phyloP scores from a whole-genome alignment of 2,329 filamentous ascomycete species.

The Curvularia sp. region DNA sequence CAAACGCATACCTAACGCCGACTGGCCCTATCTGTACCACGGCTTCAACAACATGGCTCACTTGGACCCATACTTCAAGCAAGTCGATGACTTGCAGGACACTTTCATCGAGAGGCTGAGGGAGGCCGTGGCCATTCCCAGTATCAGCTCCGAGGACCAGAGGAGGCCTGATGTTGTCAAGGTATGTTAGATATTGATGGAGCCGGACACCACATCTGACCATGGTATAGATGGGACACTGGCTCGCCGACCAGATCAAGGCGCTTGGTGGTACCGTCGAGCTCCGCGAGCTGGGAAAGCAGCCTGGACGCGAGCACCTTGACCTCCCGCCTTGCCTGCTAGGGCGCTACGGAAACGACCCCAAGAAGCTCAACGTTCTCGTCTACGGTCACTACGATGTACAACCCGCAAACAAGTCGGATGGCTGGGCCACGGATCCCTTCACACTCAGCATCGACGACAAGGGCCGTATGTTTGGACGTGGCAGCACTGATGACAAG shows the following conservation, averaged over 20 bases:
- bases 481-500: conserved; percentile 97
- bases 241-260: conserved; percentile 82
- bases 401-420: conserved; percentile 89
- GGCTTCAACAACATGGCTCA: conserved; percentile 75
- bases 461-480: conserved; percentile 94
- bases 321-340: conserved; percentile 92
- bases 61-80: conserved; percentile 89
- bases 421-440: conserved; percentile 95
- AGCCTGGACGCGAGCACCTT: conserved; percentile 88
- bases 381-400: conserved; percentile 99
- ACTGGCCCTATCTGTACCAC: conserved; percentile 59
- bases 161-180: conserved; percentile 90
- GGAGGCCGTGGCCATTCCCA: conserved; percentile 94
- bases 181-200: conserved; percentile 53
- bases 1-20: conserved; percentile 31
- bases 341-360: conserved; percentile 89
- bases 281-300: conserved; percentile 85
- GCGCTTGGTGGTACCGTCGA: conserved; percentile 85
- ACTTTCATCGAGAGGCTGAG: conserved; percentile 89
- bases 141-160: conserved; percentile 89
- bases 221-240: conserved; percentile 78
- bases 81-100: conserved; percentile 81
- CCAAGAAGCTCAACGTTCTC: conserved; percentile 91
- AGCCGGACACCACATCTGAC: conserved; percentile 3
- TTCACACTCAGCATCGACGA: conserved; percentile 88